These are phyloP conservation scores for Umbilicus rupestris DNA, from an alignment of 164 flowering plant genomes.

Conservation along the genomic window DNA sequence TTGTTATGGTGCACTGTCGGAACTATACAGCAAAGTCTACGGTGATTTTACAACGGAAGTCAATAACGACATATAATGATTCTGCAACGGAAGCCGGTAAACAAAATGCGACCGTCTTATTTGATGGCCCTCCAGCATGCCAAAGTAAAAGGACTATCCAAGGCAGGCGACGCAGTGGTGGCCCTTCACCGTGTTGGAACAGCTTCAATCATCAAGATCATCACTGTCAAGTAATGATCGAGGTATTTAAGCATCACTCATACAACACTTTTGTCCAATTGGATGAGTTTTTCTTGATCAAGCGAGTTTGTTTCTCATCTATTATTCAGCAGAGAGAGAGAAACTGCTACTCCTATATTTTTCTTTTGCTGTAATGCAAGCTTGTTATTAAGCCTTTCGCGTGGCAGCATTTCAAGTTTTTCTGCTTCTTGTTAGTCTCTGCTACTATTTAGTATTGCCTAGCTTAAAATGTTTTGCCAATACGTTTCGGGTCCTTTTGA, in stretches of 20 bases:
- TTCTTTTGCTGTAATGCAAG: neutral
- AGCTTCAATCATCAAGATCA: constrained; percentile 72
- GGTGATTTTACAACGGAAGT: too few species aligned
- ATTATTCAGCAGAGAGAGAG: neutral
- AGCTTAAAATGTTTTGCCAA: too few species aligned
- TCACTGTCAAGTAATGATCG: constrained; percentile 37
- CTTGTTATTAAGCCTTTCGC: too few species aligned
- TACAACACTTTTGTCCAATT: neutral
- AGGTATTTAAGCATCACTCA: neutral
- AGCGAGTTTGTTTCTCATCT: neutral
- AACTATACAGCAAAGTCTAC: too few species aligned
- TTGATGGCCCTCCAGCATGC: constrained; percentile 58
- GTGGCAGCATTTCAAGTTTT: too few species aligned
- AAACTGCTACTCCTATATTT: constrained; percentile 4
- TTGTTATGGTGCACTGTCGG: too few species aligned
- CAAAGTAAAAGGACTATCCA: constrained; percentile 56
- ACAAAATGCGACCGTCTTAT: too few species aligned
- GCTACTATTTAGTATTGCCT: too few species aligned
- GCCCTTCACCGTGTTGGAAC: constrained; percentile 63
- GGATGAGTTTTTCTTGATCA: constrained; percentile 1
- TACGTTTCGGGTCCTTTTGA: too few species aligned
- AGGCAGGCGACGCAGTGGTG: constrained; percentile 68
- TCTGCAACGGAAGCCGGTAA: too few species aligned
- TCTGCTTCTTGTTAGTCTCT: too few species aligned
- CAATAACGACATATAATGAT: too few species aligned